Evolutionary conservation across 2,329 filamentous ascomycete genomes (phyloP), one percentile per base, ranked within the genome.

Genomic region (Colletotrichum abscissum): DNA sequence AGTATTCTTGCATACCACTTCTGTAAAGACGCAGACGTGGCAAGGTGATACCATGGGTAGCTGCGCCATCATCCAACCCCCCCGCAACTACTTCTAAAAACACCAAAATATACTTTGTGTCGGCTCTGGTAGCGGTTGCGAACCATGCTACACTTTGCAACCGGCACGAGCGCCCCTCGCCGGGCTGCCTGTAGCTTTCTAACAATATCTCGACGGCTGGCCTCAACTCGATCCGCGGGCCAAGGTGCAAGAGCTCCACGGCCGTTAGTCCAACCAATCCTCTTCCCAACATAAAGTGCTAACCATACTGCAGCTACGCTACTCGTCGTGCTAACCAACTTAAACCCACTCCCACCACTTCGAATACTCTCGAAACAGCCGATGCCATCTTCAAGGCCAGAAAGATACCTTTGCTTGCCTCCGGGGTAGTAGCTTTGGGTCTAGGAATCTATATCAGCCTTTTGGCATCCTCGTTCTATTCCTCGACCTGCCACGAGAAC

Each of bases 301-400:
- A 14, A 63, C 28, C 28, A 26, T 63, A 7, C 16, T 14, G 24
- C 33, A 65, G 49, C 16, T 58, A 57, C 33, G 19, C 64, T 33
- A 12, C 52, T 22, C 68, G 63, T 16, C 57, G 22, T 26, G 49
- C 63, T 8, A 38, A 26, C 8, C 68, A 30, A 12, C 9, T 16
- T 19, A 30, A 54, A 7, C 16, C 56, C 14, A 30, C 19, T 26
- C 14, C 56, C 14, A 11, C 52, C 19, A 7, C 7, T 24, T 28
- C 59, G 30, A 38, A 14, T 16, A 24, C 49, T 14, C 59, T 49
- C n/a, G 74, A 74, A 22, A 75, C 74, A 14, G 67, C 74, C 28
- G 68, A 74, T 5, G 65, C 57, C 42, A 72, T 75, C 7, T 75
- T 75, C 54, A 72, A 52, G 46, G 67, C 67, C 11, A 68, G 72